phyloP scores from a whole-genome alignment of 1,139 yeast genomes.

The Hanseniaspora uvarum region DNA sequence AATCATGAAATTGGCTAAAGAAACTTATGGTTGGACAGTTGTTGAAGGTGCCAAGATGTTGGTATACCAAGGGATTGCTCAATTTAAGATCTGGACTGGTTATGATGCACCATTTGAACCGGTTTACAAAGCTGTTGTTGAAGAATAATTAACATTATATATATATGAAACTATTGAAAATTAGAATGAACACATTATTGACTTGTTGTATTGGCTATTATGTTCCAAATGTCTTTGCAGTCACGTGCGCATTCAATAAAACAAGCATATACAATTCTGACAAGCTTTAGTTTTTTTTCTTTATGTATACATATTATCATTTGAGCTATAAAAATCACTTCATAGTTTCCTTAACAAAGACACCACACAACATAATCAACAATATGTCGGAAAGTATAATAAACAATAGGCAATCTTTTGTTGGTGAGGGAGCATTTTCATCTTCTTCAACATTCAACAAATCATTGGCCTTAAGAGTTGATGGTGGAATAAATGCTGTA shows the following conservation, averaged over 20 bases:
- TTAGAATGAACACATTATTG: too few relatives aligned
- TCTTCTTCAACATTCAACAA: slow-evolving; percentile 57
- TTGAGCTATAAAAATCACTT: neutral
- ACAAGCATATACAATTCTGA: too few relatives aligned
- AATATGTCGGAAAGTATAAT: neutral
- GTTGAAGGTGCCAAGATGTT: slow-evolving; percentile 87
- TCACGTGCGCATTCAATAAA: too few relatives aligned
- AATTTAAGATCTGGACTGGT: slow-evolving; percentile 73
- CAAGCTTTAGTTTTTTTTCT: neutral
- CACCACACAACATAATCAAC: neutral
- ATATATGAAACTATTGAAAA: neutral
- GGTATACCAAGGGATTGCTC: slow-evolving; percentile 83
- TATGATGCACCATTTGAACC: slow-evolving; percentile 50
- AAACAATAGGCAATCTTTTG: slow-evolving; percentile 6
- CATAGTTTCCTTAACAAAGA: neutral
- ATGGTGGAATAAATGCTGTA: slow-evolving; percentile 89
- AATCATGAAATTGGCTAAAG: slow-evolving; percentile 63
- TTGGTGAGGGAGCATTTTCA: slow-evolving; percentile 28
- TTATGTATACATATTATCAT: neutral
- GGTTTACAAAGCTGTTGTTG: slow-evolving; percentile 49
- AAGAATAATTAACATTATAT: slow-evolving; percentile 18
- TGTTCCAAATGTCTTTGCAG: too few relatives aligned
- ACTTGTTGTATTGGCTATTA: too few relatives aligned
- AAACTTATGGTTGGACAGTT: slow-evolving; percentile 54
- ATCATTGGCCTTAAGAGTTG: slow-evolving; percentile 72